Base-by-base conservation (phyloP, 176 grass and related monocot genomes). In the Areca catechu region DNA sequence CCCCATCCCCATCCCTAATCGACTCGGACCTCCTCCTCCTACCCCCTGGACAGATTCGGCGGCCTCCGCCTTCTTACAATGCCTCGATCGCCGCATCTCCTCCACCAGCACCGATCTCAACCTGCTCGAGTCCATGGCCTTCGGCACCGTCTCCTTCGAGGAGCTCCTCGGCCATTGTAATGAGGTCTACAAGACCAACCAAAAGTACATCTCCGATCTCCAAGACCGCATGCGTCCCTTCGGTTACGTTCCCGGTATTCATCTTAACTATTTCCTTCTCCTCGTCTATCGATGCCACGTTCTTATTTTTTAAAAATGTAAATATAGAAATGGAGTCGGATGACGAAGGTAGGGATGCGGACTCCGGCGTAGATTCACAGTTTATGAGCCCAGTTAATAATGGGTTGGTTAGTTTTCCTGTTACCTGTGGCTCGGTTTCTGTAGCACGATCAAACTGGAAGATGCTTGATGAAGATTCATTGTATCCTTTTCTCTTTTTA, bases 81-180 rank as follows among this genome's bases (percentile, higher is more conserved):
- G 69, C 34, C 58, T 90, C 74, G 65, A 86, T 3, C 54, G 71
- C 22, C 67, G 71, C 22, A 58, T 75, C 58, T 81, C 82, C 5
- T 79, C 74, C 16, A 58, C 68, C 54, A 57, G 52, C 69, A 67
- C 71, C 43, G 91, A 96, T 48, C 71, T 90, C 24, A 54, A 69
- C 53, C 77, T 48, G 55, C 83, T 95, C 74, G 83, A 95, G 60
- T 82, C 86, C 64, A 77, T 90, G 86, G 71, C 74, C 21, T 68
- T 84, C 62, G 86, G 74, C 61, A 81, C 91, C 19, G 74, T 95
- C 64, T 90, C 86, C 57, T 81, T 90, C 70, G 77, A 79, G 76
- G 91, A 95, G 82, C 83, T 95, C 65, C 91, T 95, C 48, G 91
- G 91, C 63, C 86, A 95, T 72, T 95, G 74, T 66, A 68, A 77